A percentile compares a stretch with the other conserved stretches of the same genome.
phyloP scores from a whole-genome alignment of 371 early-diverging fungal genomes.

The Dichotomocladium elegans region DNA sequence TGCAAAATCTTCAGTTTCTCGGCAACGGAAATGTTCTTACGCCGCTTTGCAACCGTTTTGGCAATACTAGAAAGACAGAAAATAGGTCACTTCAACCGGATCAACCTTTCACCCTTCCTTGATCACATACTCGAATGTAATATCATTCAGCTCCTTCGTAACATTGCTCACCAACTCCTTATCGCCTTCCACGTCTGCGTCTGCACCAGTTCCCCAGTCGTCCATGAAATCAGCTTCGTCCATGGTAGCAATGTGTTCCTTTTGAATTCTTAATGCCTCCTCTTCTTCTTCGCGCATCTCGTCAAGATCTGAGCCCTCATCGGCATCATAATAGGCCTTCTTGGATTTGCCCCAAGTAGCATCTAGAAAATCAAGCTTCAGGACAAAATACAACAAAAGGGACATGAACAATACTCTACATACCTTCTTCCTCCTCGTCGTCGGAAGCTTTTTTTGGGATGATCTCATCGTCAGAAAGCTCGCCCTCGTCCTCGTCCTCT shows the following conservation, averaged over 20 bases:
- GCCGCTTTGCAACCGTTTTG: constrained; percentile 19
- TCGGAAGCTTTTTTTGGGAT: constrained; percentile 38
- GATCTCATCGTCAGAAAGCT: constrained; percentile 24
- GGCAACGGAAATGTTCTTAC: constrained; percentile 55
- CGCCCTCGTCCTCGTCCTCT: constrained; percentile 34
- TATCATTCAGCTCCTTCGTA: constrained; percentile 55
- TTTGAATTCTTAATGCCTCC: constrained; percentile 87
- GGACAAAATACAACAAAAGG: too few relatives aligned
- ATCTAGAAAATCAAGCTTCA: too few relatives aligned
- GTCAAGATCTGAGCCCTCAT: constrained; percentile 69
- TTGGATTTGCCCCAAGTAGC: constrained; percentile 71
- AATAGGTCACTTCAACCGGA: background rate
- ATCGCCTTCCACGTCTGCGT: constrained; percentile 30
- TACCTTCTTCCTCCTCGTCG: constrained; percentile 45
- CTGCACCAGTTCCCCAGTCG: constrained; percentile 43
- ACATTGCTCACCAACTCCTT: constrained; percentile 48
- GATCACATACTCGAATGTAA: constrained; percentile 40
- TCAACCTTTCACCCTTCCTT: background rate
- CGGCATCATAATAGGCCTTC: constrained; percentile 74
- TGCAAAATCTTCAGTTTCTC: constrained; percentile 73
- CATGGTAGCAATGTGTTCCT: constrained; percentile 71
- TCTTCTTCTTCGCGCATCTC: constrained; percentile 87
- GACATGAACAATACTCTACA: too few relatives aligned
- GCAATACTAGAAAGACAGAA: constrained; percentile 5
- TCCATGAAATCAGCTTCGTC: constrained; percentile 92